Percentiles rank a stretch among this genome's conserved stretches.
Evolutionary conservation across 2,329 filamentous ascomycete genomes (phyloP).

Genomic region (Teratosphaeria pseudoeucalypti): DNA sequence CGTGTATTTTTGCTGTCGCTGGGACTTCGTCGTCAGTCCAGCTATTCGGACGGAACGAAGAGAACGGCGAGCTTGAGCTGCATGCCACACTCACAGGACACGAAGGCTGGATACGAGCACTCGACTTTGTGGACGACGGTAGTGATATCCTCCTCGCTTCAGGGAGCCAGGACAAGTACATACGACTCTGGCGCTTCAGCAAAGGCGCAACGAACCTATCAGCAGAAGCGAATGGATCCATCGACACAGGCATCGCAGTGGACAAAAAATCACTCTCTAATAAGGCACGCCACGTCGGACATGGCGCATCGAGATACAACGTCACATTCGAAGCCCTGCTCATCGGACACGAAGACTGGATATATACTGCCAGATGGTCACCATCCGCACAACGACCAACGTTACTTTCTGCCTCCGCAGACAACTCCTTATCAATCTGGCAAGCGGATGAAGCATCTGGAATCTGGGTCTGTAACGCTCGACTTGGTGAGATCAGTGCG

Average conservation of each 20-base stretch:
- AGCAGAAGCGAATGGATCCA: neutral
- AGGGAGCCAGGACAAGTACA: constrained; percentile 94
- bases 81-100: constrained; percentile 76
- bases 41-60: constrained; percentile 54
- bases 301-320: constrained; percentile 54
- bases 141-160: constrained; percentile 74
- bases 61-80: constrained; percentile 49
- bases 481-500: constrained; percentile 85
- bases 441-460: constrained; percentile 72
- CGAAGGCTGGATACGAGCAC: constrained; percentile 85
- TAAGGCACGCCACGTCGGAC: constrained; percentile 70
- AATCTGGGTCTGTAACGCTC: constrained; percentile 77
- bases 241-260: constrained; percentile 2
- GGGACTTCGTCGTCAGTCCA: constrained; percentile 79
- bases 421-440: constrained; percentile 93
- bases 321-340: constrained; percentile 89
- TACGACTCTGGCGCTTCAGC: constrained; percentile 83
- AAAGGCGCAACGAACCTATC: constrained; percentile 39
- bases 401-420: constrained; percentile 77
- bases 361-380: constrained; percentile 78
- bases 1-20: constrained; percentile 59
- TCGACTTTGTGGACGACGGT: constrained; percentile 62
- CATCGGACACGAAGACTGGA: constrained; percentile 95
- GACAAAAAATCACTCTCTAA: constrained; percentile 62
- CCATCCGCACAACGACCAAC: constrained; percentile 33